Base-by-base conservation (phyloP, 163 green algal species). In the Scenedesmus sp. region DNA sequence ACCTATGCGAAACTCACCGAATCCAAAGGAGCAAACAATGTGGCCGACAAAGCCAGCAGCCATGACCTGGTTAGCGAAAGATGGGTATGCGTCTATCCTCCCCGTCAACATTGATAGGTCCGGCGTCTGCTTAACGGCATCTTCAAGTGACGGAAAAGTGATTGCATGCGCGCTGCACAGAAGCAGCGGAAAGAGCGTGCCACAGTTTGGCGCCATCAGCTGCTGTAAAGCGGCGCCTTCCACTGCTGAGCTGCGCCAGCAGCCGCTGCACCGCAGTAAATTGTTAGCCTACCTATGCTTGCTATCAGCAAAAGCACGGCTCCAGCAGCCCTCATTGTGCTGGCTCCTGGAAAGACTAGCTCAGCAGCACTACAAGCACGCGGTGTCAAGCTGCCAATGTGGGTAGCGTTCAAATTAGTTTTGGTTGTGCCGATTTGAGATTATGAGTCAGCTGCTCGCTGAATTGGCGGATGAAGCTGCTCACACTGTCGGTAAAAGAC, bases 291-390 rank as follows among this genome's bases (percentile, higher is more conserved):
- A 76, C 65, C 65, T 40, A 76, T 40, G 24, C 65, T n/a, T 40
- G 30, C 65, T 76, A 76, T 15, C 5, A 76, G 2, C 65, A 76
- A 18, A 1, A 76, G 2, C 65, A 76, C 65, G 16, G 65, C 65
- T 76, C 65, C 65, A 40, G 65, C 30, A 76, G 65, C 7, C 65
- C 30, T 76, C 65, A 76, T 76, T 30, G 30, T 76, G 65, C 65
- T 76, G 65, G 30, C 65, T 76, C 24, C 65, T 4, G 65, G 40
- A 76, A 30, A 22, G 30, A 76, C 65, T 76, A 30, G 65, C 65
- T 30, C 16, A 76, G 65, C 65, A 76, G 65, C 65, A 76, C 65
- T 76, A 76, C 65, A 76, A 76, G 65, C 65, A 40, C 65, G 65
- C 65, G 20, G 30, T 76, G 30, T 7, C 24, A 33, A 76, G 65